Evolutionary conservation across 2,329 filamentous ascomycete species (phyloP), one percentile per base, ranked within the genome.

Genomic region (Phialocephala subalpina): DNA sequence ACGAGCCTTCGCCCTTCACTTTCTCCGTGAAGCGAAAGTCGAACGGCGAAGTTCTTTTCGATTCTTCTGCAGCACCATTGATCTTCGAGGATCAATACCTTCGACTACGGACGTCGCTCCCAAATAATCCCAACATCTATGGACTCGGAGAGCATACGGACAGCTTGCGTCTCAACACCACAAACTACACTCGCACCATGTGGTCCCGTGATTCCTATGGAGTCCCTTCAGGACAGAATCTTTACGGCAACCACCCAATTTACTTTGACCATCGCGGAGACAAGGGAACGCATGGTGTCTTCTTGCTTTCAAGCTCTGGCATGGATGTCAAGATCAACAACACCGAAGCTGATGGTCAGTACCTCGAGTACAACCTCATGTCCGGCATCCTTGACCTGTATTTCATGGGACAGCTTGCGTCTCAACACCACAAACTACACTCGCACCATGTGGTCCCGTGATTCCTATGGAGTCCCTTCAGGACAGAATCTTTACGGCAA

Each of bases 271-370:
- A 90, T 74, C 82, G 88, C 82, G 8, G 87, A 89, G 45, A 82
- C 81, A 4, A 74, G 78, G 80, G 87, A 74, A 79, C 89, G 67
- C 75, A 92, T 80, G 83, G 90, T n/a, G 90, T 92, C 3, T 90
- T 92, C 74, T 80, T 93, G 93, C 92, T 77, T 90, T 88, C 18
- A 90, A 92, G n/a, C 84, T 88, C 70, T 72, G 91, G 87, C 38
- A 94, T 93, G 88, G 91, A 94, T 66, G 83, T 94, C 76, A 90
- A 90, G 72, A 88, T 94, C 76, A 85, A 93, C 75, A 85, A 87
- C 69, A 86, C 85, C 1, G 78, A 81, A 3, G 77, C 82, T 33
- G 81, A 83, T 35, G 57, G 69, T 47, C 70, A 94, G 75, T 92
- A 89, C 65, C 83, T 96, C 5, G 91, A 94, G 78, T 95, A 94